Base-by-base conservation (phyloP, 768 basidiomycete genomes). In the Paxillus involutus region DNA sequence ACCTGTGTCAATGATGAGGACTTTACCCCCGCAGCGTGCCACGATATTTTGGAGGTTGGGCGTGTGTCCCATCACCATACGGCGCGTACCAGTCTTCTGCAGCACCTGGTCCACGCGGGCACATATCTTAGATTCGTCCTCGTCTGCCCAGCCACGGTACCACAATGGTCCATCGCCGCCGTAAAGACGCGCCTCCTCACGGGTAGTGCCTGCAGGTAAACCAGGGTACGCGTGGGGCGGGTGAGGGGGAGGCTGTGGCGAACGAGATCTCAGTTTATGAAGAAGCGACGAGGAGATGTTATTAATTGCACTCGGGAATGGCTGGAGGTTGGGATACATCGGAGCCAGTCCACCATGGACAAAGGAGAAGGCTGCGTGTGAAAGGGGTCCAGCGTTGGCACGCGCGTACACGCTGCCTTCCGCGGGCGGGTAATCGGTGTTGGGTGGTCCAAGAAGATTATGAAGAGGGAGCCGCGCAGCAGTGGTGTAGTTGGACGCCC, bases 61-160 rank as follows among this genome's bases (percentile, higher is more conserved):
- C 0, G 97, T 98, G 69, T 98, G 97, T 0, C 96, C 96, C 93
- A 97, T 94, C 43, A 99, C 82, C 84, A 95, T 85, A 60, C 93
- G 77, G 54, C 91, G 74, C 26, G 91, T 94, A 1, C 93, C 93
- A 1, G 91, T 87, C 68, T 80, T 83, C 32, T 78, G 66, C 48
- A 91, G 72, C 16, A 95, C 87, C 24, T 76, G 71, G 53, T 90
- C 85, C 0, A 93, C 93, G 35, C 82, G 78, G 2, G 61, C 67
- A 68, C 97, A 99, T 4, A 82, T 83, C 47, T 75, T 75, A 52
- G 80, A 80, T 48, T 95, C 91, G 24, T 74, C 71, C 12, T 87
- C 84, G 47, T 83, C 76, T 14, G 96, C 96, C 84, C 94, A 94
- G 1, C 94, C 94, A 11, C 97, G 81, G 68, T 94, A 97, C 97